These are phyloP conservation scores for Vanderwaltozyma verrucispora DNA, from an alignment of 805 yeast genomes.

Conservation along the genomic window DNA sequence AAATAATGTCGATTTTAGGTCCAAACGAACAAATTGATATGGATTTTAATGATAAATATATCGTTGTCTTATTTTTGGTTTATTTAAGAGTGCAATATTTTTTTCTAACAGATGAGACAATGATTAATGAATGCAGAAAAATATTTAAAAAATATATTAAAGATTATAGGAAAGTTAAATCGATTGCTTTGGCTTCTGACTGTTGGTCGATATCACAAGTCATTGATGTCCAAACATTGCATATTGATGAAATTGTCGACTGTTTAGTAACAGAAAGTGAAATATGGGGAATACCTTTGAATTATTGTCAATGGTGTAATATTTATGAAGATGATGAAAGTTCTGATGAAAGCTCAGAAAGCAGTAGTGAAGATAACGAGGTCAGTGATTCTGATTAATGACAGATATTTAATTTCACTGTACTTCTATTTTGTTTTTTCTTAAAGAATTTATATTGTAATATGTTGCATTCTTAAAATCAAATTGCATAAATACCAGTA, in stretches of 20 bases:
- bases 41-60: conserved; percentile 55
- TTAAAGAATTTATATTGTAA: no score
- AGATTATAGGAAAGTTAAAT: conserved; percentile 63
- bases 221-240: conserved; percentile 25
- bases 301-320: conserved; percentile 39
- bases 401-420: no score
- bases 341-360: conserved; percentile 13
- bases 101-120: conserved; percentile 28
- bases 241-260: conserved; percentile 73
- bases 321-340: conserved; percentile 16
- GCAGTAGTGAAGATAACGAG: conserved; percentile 4
- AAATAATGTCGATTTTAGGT: conserved; percentile 16
- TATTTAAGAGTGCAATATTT: conserved; percentile 41
- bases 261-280: conserved; percentile 43
- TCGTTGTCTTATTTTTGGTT: conserved; percentile 42
- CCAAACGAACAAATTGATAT: conserved; percentile 30
- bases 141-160: conserved; percentile 43
- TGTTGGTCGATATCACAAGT: conserved; percentile 24
- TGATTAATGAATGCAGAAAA: conserved; percentile 37
- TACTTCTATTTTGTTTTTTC: no score
- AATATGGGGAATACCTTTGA: conserved; percentile 66
- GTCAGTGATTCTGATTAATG: no score
- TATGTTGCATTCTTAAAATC: no score
- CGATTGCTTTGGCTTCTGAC: conserved; percentile 29
- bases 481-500: no score